These are phyloP conservation scores for Marasmius oreades DNA, from an alignment of 1,284 basidiomycete species.

Conservation along the genomic window DNA sequence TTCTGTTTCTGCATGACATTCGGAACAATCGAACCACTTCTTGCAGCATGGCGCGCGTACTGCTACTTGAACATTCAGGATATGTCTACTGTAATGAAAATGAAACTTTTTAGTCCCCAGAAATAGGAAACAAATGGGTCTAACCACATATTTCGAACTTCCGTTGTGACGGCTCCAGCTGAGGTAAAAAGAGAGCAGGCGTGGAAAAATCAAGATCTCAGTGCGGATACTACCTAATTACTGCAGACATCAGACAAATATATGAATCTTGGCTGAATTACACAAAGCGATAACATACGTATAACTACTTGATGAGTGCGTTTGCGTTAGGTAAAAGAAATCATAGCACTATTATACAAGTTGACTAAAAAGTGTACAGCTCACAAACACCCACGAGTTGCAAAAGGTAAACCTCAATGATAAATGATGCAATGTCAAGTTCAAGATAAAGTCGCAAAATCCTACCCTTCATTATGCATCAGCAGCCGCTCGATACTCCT, in stretches of 20 bases:
- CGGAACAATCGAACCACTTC: conserved; percentile 92
- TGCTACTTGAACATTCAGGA: conserved; percentile 90
- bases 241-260: not conserved
- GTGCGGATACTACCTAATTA: not conserved
- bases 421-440: not conserved
- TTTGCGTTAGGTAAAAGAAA: not conserved
- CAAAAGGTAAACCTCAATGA: too few species aligned
- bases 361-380: too few species aligned
- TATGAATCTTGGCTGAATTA: not conserved
- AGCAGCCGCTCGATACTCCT: conserved; percentile 53
- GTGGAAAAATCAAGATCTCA: not conserved
- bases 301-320: not conserved
- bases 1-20: conserved; percentile 88
- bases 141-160: too few species aligned
- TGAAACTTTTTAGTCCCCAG: too few species aligned
- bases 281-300: not conserved
- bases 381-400: too few species aligned
- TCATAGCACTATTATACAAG: too few species aligned
- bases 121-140: too few species aligned
- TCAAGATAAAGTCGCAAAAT: not conserved
- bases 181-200: not conserved
- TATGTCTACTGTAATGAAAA: conserved; percentile 73
- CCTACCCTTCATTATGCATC: conserved; percentile 8
- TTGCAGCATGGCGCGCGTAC: conserved; percentile 95
- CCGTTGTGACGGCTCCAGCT: too few species aligned